These are phyloP conservation scores for Cucumis melo DNA, from an alignment of 306 rosid species.

Conservation along the genomic window DNA sequence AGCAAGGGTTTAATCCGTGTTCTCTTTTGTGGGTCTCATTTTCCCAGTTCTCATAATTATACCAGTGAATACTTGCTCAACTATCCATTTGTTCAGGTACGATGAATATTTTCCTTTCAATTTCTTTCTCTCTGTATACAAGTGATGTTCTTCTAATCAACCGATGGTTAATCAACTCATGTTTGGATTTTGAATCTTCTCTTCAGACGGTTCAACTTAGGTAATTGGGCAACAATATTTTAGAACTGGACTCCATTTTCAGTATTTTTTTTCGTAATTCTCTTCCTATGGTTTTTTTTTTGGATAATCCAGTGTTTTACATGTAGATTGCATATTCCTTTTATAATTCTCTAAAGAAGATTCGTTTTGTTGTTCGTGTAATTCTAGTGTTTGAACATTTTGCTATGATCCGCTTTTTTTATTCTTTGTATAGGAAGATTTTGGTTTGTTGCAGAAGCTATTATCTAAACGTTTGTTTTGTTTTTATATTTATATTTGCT, in stretches of 20 bases:
- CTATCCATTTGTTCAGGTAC: slow-evolving; percentile 53
- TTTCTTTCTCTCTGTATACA: neutral
- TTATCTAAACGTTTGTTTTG: neutral
- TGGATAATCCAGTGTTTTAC: neutral
- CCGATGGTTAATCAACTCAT: neutral
- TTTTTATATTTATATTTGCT: neutral
- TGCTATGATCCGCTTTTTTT: neutral
- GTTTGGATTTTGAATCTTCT: neutral
- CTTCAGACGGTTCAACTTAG: neutral
- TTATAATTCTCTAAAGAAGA: neutral
- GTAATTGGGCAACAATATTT: neutral
- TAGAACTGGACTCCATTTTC: neutral
- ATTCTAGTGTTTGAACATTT: neutral
- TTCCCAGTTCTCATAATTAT: slow-evolving; percentile 50
- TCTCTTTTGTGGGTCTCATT: slow-evolving; percentile 59
- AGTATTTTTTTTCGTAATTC: neutral
- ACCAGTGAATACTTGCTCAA: slow-evolving; percentile 47
- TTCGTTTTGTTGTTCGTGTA: neutral
- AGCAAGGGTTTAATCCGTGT: slow-evolving; percentile 34
- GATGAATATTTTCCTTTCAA: neutral
- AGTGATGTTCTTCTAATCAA: neutral
- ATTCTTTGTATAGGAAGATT: neutral
- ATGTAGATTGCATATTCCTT: neutral
- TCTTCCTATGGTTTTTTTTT: neutral
- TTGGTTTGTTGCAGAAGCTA: neutral